Percentiles rank a stretch among this genome's conserved stretches.
Conservation (phyloP, 2,329 filamentous ascomycete species). For the Dactylellina parvicollis region DNA sequence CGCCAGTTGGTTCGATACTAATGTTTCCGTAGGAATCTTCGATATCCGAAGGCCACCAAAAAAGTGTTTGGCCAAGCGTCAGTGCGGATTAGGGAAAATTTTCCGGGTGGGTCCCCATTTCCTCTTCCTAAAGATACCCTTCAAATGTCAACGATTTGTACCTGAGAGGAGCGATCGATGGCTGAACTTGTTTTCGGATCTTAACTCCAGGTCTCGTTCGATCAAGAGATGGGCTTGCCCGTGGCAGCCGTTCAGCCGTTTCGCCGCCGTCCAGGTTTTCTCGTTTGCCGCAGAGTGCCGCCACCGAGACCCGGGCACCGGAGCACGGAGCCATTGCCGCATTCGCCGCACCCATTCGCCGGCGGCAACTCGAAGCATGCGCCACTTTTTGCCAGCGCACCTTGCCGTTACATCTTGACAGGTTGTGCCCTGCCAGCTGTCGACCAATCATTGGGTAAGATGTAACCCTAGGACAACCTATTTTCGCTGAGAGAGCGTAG, state of each 20-base stretch:
- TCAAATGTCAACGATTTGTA: constrained; percentile 18
- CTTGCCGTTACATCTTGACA: constrained; percentile 26
- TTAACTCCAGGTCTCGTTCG: constrained; percentile 18
- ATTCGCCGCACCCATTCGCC: constrained; percentile 26
- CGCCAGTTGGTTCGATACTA: constrained; percentile 30
- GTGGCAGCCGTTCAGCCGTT: not conserved
- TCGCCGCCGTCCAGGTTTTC: not conserved
- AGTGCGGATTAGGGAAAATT: constrained; percentile 50
- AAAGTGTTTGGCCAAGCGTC: constrained; percentile 11
- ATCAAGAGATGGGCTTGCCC: not conserved
- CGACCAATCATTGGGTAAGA: constrained; percentile 47
- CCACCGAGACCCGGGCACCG: constrained; percentile 16
- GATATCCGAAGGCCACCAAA: constrained; percentile 33
- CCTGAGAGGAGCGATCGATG: constrained; percentile 40
- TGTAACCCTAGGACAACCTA: constrained; percentile 25
- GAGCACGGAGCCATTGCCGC: constrained; percentile 23
- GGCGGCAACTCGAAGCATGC: constrained; percentile 19
- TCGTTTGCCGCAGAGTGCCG: constrained; percentile 22
- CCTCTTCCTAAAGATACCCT: constrained; percentile 7
- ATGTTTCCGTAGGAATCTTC: constrained; percentile 44
- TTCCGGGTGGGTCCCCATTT: constrained; percentile 41
- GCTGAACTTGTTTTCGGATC: constrained; percentile 22
- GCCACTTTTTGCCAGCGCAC: constrained; percentile 47
- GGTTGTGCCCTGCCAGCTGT: constrained; percentile 38
- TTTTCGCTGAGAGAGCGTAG: constrained; percentile 29